Percentiles rank a stretch among this genome's conserved stretches.
These are phyloP conservation scores for Dendrothele bispora DNA, from an alignment of 768 basidiomycete genomes.

Conservation along the genomic window DNA sequence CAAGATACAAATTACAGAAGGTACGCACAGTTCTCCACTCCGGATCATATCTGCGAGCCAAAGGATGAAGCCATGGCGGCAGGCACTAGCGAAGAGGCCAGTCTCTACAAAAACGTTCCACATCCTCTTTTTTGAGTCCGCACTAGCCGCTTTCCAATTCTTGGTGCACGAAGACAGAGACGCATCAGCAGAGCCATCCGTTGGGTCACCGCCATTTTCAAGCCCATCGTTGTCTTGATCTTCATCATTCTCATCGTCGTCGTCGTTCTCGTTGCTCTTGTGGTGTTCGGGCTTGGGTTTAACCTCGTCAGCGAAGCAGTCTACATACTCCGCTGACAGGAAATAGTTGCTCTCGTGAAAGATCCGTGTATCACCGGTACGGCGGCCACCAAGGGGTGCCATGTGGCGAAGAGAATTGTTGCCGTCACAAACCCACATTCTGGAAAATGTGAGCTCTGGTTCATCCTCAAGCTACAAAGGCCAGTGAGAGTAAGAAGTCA, in stretches of 20 bases:
- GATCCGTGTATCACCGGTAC: slow-evolving; percentile 15
- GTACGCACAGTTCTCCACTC: slow-evolving; percentile 38
- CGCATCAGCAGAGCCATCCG: neutral
- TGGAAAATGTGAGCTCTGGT: slow-evolving; percentile 17
- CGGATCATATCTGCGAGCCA: slow-evolving; percentile 30
- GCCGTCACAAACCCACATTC: slow-evolving; percentile 30
- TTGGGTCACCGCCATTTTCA: neutral
- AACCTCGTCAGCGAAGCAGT: slow-evolving; percentile 31
- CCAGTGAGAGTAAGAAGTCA: too few species aligned
- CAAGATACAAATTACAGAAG: neutral
- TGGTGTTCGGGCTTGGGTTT: neutral
- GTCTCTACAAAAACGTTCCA: slow-evolving; percentile 37
- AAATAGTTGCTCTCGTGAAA: slow-evolving; percentile 25
- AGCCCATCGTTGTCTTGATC: neutral
- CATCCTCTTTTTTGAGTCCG: slow-evolving; percentile 28
- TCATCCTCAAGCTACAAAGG: slow-evolving; percentile 29
- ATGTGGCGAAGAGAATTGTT: slow-evolving; percentile 34
- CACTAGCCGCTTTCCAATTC: slow-evolving; percentile 30
- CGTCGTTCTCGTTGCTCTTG: slow-evolving; percentile 8
- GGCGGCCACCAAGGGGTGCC: slow-evolving; percentile 13
- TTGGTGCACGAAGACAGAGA: slow-evolving; percentile 18
- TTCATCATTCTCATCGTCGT: slow-evolving; percentile 14
- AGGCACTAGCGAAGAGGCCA: slow-evolving; percentile 35
- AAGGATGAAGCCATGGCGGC: slow-evolving; percentile 31
- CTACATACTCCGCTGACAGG: slow-evolving; percentile 21